Percentiles rank a stretch among this genome's conserved stretches.
Evolutionary conservation across 352 stramenopile species (phyloP).

Genomic region (Phytophthora fragariaefolia): DNA sequence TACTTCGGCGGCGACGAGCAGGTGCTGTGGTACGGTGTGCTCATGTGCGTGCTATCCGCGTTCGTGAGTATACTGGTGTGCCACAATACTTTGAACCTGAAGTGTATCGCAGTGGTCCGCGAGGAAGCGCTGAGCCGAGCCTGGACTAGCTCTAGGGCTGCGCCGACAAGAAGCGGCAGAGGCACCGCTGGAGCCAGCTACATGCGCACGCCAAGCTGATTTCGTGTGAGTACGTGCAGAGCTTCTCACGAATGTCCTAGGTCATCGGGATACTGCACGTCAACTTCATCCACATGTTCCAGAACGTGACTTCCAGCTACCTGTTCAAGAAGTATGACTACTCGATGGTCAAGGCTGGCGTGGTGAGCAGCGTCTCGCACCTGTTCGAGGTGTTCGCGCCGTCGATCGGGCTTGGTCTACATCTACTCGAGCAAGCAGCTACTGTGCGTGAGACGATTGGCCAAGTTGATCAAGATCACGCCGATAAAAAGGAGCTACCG

Average conservation of each 20-base stretch:
- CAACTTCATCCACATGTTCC: slow-evolving; percentile 91
- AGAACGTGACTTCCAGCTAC: slow-evolving; percentile 90
- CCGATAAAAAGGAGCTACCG: too few relatives aligned
- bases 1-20: too few relatives aligned
- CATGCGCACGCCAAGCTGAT: slow-evolving; percentile 42
- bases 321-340: slow-evolving; percentile 86
- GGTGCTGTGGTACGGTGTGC: too few relatives aligned
- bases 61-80: too few relatives aligned
- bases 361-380: slow-evolving; percentile 82
- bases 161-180: slow-evolving; percentile 66
- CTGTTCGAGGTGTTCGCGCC: too few relatives aligned
- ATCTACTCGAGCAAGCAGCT: too few relatives aligned
- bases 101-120: too few relatives aligned
- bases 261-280: slow-evolving; percentile 86
- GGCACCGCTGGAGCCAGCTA: slow-evolving; percentile 45
- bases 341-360: slow-evolving; percentile 84
- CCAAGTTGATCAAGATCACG: too few relatives aligned
- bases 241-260: too few relatives aligned
- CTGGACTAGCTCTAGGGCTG: slow-evolving; percentile 77
- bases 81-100: too few relatives aligned
- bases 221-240: slow-evolving; percentile 70
- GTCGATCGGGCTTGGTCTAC: slow-evolving; percentile 85
- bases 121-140: slow-evolving; percentile 55
- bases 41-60: too few relatives aligned
- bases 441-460: too few relatives aligned